These are phyloP conservation scores for Persicaria maculosa DNA, from an alignment of 148 eudicot species.

Conservation along the genomic window DNA sequence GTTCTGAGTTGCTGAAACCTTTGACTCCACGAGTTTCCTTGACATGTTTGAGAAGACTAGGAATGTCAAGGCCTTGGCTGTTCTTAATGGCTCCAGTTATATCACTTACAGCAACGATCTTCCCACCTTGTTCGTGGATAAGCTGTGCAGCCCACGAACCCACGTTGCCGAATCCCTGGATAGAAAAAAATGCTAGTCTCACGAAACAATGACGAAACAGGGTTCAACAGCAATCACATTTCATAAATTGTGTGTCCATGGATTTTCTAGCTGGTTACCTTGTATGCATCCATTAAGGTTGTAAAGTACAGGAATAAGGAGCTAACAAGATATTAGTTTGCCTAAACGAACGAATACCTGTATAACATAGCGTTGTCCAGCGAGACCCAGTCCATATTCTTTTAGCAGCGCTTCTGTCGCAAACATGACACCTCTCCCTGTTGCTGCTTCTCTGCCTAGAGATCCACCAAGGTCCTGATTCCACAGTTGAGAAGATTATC, in stretches of 20 bases:
- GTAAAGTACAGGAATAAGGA: not conserved
- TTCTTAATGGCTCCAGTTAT: slow-evolving; percentile 80
- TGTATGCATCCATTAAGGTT: not conserved
- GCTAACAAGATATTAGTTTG: not conserved
- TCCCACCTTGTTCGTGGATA: slow-evolving; percentile 74
- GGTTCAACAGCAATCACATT: not conserved
- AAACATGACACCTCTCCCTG: slow-evolving; percentile 16
- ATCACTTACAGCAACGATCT: slow-evolving; percentile 83
- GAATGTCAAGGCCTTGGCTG: slow-evolving; percentile 66
- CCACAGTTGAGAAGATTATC: not conserved
- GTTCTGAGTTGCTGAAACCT: slow-evolving; percentile 59
- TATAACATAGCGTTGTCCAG: slow-evolving; percentile 13
- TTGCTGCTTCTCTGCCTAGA: slow-evolving; percentile 19
- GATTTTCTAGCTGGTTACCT: not conserved
- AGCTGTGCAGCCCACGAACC: slow-evolving; percentile 97
- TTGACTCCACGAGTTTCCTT: slow-evolving; percentile 68
- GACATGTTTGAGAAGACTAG: slow-evolving; percentile 63
- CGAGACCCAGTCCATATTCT: slow-evolving; percentile 10
- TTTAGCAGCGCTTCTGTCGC: slow-evolving; percentile 17
- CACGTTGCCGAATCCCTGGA: slow-evolving; percentile 44
- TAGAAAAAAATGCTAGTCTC: not conserved
- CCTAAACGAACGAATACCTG: not conserved
- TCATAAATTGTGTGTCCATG: not conserved
- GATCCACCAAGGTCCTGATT: slow-evolving; percentile 22
- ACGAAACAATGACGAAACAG: not conserved